A percentile compares a stretch with the other conserved stretches of the same genome.
Evolutionary conservation across 2,329 filamentous ascomycete genomes (phyloP).

Genomic region (Epichloe festucae): DNA sequence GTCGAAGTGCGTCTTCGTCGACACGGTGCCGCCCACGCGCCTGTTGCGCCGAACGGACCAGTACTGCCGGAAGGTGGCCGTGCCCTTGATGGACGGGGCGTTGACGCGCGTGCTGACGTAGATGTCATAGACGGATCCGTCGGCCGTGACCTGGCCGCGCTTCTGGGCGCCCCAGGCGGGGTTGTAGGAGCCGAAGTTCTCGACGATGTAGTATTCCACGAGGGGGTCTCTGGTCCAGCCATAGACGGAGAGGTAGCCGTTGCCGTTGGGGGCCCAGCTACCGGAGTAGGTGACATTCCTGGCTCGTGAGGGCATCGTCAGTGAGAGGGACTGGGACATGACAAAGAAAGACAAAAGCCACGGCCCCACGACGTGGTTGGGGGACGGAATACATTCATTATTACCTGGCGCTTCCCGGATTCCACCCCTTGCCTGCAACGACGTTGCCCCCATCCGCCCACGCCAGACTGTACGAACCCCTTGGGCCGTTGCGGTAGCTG

Average conservation of each 20-base stretch:
- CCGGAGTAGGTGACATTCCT: slow-evolving; percentile 13
- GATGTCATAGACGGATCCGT: slow-evolving; percentile 26
- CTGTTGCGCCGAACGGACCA: slow-evolving; percentile 1
- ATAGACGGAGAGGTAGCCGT: slow-evolving; percentile 25
- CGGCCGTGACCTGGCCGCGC: slow-evolving; percentile 22
- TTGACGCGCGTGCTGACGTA: slow-evolving; percentile 24
- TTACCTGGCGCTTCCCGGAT: slow-evolving; percentile 34
- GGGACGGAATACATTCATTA: too few relatives aligned
- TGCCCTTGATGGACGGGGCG: slow-evolving; percentile 35
- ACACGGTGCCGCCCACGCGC: slow-evolving; percentile 31
- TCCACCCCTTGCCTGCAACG: slow-evolving; percentile 47
- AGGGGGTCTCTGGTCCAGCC: slow-evolving; percentile 25
- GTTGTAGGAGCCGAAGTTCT: slow-evolving; percentile 25
- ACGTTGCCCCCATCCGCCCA: slow-evolving; percentile 39
- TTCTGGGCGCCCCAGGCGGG: slow-evolving; percentile 19
- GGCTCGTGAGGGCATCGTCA: slow-evolving; percentile 8
- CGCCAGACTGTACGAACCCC: not conserved
- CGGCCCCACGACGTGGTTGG: too few relatives aligned
- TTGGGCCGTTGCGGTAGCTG: not conserved
- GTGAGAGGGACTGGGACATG: not conserved
- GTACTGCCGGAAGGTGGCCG: slow-evolving; percentile 37
- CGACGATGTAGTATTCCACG: slow-evolving; percentile 26
- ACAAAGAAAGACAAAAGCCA: too few relatives aligned
- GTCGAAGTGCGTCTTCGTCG: slow-evolving; percentile 21
- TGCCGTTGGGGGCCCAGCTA: slow-evolving; percentile 12